Conservation (phyloP, 345 rosid species). For the Anacardium occidentale region DNA sequence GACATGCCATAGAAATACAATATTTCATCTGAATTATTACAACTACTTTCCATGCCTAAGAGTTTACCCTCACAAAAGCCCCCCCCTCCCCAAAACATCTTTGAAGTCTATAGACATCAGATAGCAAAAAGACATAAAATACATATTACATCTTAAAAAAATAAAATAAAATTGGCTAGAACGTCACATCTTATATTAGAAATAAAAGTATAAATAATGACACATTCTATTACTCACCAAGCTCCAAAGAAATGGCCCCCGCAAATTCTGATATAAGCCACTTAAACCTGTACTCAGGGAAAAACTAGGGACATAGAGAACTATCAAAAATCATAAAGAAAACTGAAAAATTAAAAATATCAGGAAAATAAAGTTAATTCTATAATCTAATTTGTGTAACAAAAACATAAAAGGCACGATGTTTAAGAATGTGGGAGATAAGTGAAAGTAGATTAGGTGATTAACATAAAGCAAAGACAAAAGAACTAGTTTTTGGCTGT, state of each 20-base stretch:
- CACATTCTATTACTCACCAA: conserved; percentile 52
- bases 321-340: neutral
- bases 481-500: neutral
- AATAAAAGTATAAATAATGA: too few relatives aligned
- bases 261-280: conserved; percentile 77
- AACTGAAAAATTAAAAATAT: neutral
- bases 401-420: too few relatives aligned
- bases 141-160: neutral
- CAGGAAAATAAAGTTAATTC: too few relatives aligned
- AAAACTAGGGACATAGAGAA: conserved; percentile 49
- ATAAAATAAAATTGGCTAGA: neutral
- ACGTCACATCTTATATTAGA: too few relatives aligned
- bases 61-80: too few relatives aligned
- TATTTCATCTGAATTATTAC: too few relatives aligned
- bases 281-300: conserved; percentile 80
- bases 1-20: too few relatives aligned
- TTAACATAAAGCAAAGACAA: neutral
- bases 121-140: too few relatives aligned
- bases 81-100: too few relatives aligned
- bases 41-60: too few relatives aligned
- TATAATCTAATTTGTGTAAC: too few relatives aligned
- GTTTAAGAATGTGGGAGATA: neutral
- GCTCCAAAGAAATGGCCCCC: conserved; percentile 63
- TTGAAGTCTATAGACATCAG: too few relatives aligned
- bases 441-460: neutral